Percentiles rank a stretch among this genome's conserved stretches.
These are phyloP conservation scores for Tetrapisispora iriomotensis DNA, from an alignment of 805 yeast species.

Conservation along the genomic window DNA sequence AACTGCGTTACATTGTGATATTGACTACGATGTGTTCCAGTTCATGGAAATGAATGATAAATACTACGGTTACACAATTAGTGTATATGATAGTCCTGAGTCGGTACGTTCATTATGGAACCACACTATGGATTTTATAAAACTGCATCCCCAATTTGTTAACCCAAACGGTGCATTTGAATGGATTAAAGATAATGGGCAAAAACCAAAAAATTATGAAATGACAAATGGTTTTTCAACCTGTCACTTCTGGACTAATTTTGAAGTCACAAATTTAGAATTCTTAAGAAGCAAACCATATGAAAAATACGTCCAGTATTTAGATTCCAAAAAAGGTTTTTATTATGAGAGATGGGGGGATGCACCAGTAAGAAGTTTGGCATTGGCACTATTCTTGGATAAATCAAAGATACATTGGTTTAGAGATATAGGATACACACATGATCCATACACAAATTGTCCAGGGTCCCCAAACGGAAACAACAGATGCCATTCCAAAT, in stretches of 20 bases:
- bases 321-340: conserved; percentile 69
- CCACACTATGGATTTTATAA: conserved; percentile 50
- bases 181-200: conserved; percentile 52
- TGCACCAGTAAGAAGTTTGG: conserved; percentile 81
- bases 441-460: conserved; percentile 67
- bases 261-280: conserved; percentile 78
- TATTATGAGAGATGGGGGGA: conserved; percentile 93
- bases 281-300: conserved; percentile 66
- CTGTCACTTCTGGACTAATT: conserved; percentile 88
- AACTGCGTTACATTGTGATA: conserved; percentile 55
- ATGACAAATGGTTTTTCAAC: conserved; percentile 40
- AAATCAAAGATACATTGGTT: conserved; percentile 72
- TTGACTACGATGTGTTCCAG: conserved; percentile 69
- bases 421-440: conserved; percentile 71
- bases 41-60: conserved; percentile 59
- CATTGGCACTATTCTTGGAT: conserved; percentile 62
- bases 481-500: conserved; percentile 38
- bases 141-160: conserved; percentile 47
- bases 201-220: conserved; percentile 38
- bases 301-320: conserved; percentile 46
- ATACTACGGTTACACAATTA: conserved; percentile 64
- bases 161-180: conserved; percentile 50
- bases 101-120: conserved; percentile 60
- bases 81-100: conserved; percentile 60
- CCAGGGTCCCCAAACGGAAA: conserved; percentile 38